phyloP scores from a whole-genome alignment of 768 basidiomycete genomes.

The Suillus subluteus region DNA sequence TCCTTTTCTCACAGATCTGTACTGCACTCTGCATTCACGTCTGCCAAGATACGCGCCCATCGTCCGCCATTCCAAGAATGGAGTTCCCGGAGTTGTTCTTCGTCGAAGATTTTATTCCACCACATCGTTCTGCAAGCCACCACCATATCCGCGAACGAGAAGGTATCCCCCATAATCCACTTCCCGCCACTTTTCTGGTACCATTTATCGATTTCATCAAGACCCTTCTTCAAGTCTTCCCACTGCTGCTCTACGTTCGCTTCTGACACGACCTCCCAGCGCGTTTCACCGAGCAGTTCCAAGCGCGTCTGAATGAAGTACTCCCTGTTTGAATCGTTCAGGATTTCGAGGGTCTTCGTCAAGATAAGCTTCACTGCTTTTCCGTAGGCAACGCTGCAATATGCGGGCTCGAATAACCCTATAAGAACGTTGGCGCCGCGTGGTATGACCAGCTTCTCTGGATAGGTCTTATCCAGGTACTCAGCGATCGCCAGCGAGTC shows the following conservation, averaged over 20 bases:
- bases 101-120: slow-evolving; percentile 8
- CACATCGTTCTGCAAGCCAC: slow-evolving; percentile 9
- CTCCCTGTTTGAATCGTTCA: slow-evolving; percentile 9
- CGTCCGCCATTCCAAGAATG: slow-evolving; percentile 13
- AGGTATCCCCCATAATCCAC: slow-evolving; percentile 12
- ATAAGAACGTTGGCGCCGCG: slow-evolving; percentile 6
- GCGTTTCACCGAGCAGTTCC: not conserved
- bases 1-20: not conserved
- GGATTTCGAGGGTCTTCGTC: slow-evolving; percentile 4
- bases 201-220: slow-evolving; percentile 9
- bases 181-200: slow-evolving; percentile 12
- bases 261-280: slow-evolving; percentile 1
- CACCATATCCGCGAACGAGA: slow-evolving; percentile 12
- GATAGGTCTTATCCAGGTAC: slow-evolving; percentile 15
- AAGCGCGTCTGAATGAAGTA: slow-evolving; percentile 9
- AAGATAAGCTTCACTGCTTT: slow-evolving; percentile 1
- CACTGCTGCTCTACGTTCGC: not conserved
- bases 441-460: slow-evolving; percentile 12
- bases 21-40: slow-evolving; percentile 6
- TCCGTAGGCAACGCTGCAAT: slow-evolving; percentile 5
- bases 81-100: slow-evolving; percentile 9
- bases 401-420: slow-evolving; percentile 1
- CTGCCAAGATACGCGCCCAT: slow-evolving; percentile 3
- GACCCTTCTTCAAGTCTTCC: slow-evolving; percentile 9
- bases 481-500: slow-evolving; percentile 16